Evolutionary conservation across 192 early-diverging fungal species (phyloP).

Genomic region (Podila minutissima): DNA sequence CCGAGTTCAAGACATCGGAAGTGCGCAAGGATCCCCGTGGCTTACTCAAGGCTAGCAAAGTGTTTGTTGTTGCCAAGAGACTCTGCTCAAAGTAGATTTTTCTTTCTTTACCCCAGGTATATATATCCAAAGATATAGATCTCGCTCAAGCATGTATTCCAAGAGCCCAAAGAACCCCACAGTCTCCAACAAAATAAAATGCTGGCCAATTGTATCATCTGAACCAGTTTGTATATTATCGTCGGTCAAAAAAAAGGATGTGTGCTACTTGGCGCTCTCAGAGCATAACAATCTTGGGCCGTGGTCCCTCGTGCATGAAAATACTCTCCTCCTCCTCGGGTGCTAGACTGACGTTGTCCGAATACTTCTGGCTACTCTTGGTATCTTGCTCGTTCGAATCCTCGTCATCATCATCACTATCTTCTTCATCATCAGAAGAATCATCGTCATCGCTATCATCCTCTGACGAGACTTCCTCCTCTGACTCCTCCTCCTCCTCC

Average conservation of each 20-base stretch:
- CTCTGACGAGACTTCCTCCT: conserved; percentile 4
- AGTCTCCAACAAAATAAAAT: too few relatives aligned
- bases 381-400: neutral
- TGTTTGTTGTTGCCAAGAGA: conserved; percentile 38
- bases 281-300: conserved; percentile 41
- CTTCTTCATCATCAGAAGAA: conserved; percentile 16
- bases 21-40: conserved; percentile 58
- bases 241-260: too few relatives aligned
- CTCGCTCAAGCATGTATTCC: too few relatives aligned
- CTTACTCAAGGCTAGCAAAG: conserved; percentile 48
- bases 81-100: conserved; percentile 16
- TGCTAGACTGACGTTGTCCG: neutral
- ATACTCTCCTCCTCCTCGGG: conserved; percentile 25
- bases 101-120: neutral
- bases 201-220: too few relatives aligned
- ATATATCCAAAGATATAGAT: too few relatives aligned
- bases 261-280: neutral
- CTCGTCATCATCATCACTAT: conserved; percentile 9
- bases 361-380: neutral
- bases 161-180: too few relatives aligned
- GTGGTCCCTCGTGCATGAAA: conserved; percentile 39
- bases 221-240: too few relatives aligned
- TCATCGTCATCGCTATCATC: neutral
- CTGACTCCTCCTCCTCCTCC: conserved; percentile 18
- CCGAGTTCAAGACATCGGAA: conserved; percentile 53